A percentile compares a stretch with the other conserved stretches of the same genome.
Evolutionary conservation across 805 yeast species (phyloP).

Genomic region (Yarrowia hollandica): DNA sequence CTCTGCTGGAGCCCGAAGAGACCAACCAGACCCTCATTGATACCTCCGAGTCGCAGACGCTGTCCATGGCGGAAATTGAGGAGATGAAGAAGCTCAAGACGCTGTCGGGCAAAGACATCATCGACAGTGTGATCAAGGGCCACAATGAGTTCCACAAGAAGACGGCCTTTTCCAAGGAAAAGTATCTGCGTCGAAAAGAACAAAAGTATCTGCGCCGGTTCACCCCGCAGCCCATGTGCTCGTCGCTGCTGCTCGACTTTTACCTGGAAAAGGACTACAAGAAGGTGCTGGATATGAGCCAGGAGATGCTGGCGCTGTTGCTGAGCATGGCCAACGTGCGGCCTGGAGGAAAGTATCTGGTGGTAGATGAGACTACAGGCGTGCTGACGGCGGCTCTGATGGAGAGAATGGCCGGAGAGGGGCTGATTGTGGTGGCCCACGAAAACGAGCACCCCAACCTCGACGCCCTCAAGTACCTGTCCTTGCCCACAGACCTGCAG

Average conservation of each 20-base stretch:
- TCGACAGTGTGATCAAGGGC: conserved; percentile 74
- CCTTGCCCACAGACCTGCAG: conserved; percentile 52
- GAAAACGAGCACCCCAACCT: conserved; percentile 92
- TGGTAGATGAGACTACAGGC: conserved; percentile 94
- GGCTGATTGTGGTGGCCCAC: conserved; percentile 72
- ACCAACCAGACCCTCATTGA: conserved; percentile 65
- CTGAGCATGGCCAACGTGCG: conserved; percentile 77
- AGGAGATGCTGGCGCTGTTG: conserved; percentile 77
- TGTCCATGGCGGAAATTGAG: conserved; percentile 81
- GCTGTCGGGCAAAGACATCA: conserved; percentile 68
- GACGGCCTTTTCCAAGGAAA: conserved; percentile 86
- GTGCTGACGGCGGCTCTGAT: conserved; percentile 78
- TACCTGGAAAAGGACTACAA: conserved; percentile 75
- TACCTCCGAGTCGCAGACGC: conserved; percentile 69
- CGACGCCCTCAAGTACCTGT: conserved; percentile 66
- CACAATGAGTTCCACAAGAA: conserved; percentile 87
- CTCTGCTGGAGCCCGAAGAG: conserved; percentile 45
- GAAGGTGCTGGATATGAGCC: conserved; percentile 74
- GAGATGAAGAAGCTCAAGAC: conserved; percentile 62
- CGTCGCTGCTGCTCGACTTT: conserved; percentile 69
- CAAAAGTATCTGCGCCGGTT: conserved; percentile 86
- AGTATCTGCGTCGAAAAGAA: conserved; percentile 87
- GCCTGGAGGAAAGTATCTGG: conserved; percentile 86
- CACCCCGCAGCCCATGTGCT: conserved; percentile 72
- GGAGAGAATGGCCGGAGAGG: conserved; percentile 80